phyloP scores from a whole-genome alignment of 2,329 filamentous ascomycete genomes.

The Lachnellula suecica region DNA sequence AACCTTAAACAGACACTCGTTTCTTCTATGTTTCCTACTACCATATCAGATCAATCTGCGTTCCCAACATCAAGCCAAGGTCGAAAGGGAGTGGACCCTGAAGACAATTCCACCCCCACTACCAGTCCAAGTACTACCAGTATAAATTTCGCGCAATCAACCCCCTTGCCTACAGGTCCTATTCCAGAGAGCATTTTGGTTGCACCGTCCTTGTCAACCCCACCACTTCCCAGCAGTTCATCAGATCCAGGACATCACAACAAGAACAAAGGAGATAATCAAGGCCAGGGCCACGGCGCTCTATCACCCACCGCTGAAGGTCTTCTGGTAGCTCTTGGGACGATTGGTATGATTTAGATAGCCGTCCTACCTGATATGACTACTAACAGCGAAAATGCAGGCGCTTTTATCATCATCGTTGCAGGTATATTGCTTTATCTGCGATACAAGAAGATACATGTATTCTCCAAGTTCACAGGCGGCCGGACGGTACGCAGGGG shows the following conservation, averaged over 20 bases:
- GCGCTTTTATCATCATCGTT: conserved; percentile 29
- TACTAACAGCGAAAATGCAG: conserved; percentile 11
- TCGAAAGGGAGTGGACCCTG: conserved; percentile 17
- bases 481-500: conserved; percentile 22
- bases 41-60: background rate
- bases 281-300: conserved; percentile 4
- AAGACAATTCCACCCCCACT: conserved; percentile 1
- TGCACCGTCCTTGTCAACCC: background rate
- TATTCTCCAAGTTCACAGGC: conserved; percentile 13
- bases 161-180: conserved; percentile 1
- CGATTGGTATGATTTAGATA: no score
- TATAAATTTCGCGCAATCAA: background rate
- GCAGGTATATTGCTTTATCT: conserved; percentile 26
- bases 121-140: background rate
- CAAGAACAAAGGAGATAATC: conserved; percentile 2
- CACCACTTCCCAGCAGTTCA: background rate
- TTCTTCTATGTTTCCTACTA: conserved; percentile 14
- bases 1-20: conserved; percentile 11
- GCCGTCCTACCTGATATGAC: background rate
- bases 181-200: conserved; percentile 1
- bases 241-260: background rate
- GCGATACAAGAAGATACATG: conserved; percentile 24
- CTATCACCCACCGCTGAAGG: conserved; percentile 26
- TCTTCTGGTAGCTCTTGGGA: conserved; percentile 27
- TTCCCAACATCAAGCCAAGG: conserved; percentile 9